Conservation (phyloP, 257 asterid species). For the Solanum habrochaites region DNA sequence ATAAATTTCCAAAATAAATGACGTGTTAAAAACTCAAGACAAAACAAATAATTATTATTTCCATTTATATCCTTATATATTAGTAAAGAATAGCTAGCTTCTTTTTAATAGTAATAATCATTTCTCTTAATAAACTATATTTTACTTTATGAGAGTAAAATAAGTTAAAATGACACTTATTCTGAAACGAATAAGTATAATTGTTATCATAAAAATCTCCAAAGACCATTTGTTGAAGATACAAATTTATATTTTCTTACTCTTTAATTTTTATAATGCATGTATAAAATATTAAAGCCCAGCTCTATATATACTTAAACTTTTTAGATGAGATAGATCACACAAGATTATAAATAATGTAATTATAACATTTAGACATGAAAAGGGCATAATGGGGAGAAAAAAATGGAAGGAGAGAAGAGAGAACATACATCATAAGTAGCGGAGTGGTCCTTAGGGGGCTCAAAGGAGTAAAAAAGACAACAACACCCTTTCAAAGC, state of each 20-base stretch:
- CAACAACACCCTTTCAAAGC: constrained; percentile 73
- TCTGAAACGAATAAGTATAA: no score
- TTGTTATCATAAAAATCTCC: no score
- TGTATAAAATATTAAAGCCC: no score
- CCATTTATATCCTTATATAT: no score
- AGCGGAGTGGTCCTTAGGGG: constrained; percentile 53
- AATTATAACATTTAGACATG: background rate
- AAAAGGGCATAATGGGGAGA: background rate
- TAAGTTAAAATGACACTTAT: no score
- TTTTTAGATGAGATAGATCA: background rate
- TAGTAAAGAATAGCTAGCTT: no score
- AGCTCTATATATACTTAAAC: no score
- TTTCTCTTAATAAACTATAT: no score
- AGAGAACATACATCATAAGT: constrained; percentile 49
- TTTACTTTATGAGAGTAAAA: no score
- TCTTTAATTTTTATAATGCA: background rate
- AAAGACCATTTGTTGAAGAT: background rate
- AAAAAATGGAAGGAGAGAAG: constrained; percentile 24
- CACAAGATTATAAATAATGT: background rate
- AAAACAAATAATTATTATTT: no score
- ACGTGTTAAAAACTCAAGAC: no score
- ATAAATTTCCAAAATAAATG: background rate
- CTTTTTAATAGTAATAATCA: no score
- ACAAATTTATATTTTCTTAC: background rate
- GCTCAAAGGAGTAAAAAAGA: constrained; percentile 73